phyloP scores from a whole-genome alignment of 805 yeast species.

The Candida koratica region DNA sequence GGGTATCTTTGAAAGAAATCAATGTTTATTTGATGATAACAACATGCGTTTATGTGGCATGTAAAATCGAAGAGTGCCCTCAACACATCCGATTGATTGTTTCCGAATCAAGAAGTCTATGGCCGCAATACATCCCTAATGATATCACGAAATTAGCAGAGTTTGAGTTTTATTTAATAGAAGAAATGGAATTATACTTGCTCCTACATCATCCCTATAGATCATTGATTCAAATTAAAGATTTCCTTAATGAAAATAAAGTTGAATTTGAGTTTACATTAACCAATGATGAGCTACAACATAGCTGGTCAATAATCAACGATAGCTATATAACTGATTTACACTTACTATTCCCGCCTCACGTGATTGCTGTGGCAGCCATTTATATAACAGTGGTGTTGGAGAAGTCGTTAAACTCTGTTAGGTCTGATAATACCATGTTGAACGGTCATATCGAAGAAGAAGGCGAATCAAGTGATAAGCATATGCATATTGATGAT shows the following conservation, averaged over 20 bases:
- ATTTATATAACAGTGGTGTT: slow-evolving; percentile 73
- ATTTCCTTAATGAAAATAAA: slow-evolving; percentile 35
- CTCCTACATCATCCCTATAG: slow-evolving; percentile 75
- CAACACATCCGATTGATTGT: slow-evolving; percentile 84
- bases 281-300: slow-evolving; percentile 68
- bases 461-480: slow-evolving; percentile 11
- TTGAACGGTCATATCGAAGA: neutral
- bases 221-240: slow-evolving; percentile 52
- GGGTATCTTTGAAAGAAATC: slow-evolving; percentile 72
- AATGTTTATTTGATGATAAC: slow-evolving; percentile 79
- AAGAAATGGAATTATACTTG: slow-evolving; percentile 72
- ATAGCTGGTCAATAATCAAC: slow-evolving; percentile 84
- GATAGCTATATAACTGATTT: slow-evolving; percentile 88
- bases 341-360: slow-evolving; percentile 83
- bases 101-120: slow-evolving; percentile 77
- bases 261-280: slow-evolving; percentile 31
- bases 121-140: slow-evolving; percentile 94
- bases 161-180: slow-evolving; percentile 89
- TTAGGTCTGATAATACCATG: slow-evolving; percentile 11
- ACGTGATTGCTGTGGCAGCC: slow-evolving; percentile 76
- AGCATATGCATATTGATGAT: slow-evolving; percentile 1
- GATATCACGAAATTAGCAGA: slow-evolving; percentile 91
- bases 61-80: slow-evolving; percentile 94
- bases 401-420: slow-evolving; percentile 32
- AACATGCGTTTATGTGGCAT: slow-evolving; percentile 81